Evolutionary conservation across 345 rosid genomes (phyloP).

Genomic region (Turnera subulata): DNA sequence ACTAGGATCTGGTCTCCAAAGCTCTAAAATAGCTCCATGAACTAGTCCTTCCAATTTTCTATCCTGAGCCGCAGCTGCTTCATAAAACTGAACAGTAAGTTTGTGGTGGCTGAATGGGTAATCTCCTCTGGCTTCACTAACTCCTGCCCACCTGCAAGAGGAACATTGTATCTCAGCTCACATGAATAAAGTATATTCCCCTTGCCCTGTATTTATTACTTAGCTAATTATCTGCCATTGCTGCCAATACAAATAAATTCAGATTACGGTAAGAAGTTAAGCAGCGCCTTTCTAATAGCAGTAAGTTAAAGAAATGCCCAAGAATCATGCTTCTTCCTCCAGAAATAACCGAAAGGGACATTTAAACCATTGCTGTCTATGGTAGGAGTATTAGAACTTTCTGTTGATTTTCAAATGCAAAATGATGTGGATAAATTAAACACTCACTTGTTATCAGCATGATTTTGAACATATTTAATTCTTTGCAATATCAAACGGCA

Average conservation of each 20-base stretch:
- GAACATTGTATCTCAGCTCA: slow-evolving; percentile 20
- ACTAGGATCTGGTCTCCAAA: slow-evolving; percentile 95
- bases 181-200: background rate
- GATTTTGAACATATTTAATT: slow-evolving; percentile 66
- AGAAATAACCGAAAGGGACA: too few species aligned
- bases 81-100: slow-evolving; percentile 96
- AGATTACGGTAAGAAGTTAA: background rate
- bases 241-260: background rate
- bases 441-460: slow-evolving; percentile 70
- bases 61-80: slow-evolving; percentile 97
- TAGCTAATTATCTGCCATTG: background rate
- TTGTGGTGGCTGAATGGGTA: slow-evolving; percentile 99
- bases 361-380: too few species aligned
- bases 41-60: slow-evolving; percentile 91
- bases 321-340: too few species aligned
- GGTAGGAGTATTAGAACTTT: background rate
- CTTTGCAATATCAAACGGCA: slow-evolving; percentile 87
- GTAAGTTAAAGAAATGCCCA: too few species aligned
- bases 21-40: slow-evolving; percentile 96
- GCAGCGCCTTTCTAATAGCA: background rate
- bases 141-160: slow-evolving; percentile 87
- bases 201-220: too few species aligned
- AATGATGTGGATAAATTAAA: background rate
- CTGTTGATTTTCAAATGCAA: background rate
- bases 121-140: slow-evolving; percentile 97